phyloP scores from a whole-genome alignment of 768 basidiomycete species.

The Russula sp. region DNA sequence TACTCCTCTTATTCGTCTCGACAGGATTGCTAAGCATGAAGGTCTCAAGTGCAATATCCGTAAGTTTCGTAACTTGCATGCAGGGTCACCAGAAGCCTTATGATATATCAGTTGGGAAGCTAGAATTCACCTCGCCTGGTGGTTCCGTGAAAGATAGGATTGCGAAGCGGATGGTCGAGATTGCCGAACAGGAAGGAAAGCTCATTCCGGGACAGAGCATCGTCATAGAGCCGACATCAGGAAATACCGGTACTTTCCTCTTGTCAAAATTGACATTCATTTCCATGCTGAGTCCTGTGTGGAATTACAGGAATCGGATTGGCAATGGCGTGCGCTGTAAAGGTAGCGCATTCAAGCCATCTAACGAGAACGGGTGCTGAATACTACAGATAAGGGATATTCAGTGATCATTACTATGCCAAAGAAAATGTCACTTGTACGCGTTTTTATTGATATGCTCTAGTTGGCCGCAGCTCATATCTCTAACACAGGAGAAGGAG shows the following conservation, averaged over 20 bases:
- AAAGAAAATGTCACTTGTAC: constrained; percentile 85
- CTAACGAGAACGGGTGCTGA: constrained; percentile 42
- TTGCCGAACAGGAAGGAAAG: constrained; percentile 83
- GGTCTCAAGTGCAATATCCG: constrained; percentile 85
- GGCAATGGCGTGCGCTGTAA: constrained; percentile 88
- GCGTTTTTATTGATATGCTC: constrained; percentile 19
- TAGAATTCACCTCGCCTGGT: constrained; percentile 85
- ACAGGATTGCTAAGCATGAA: constrained; percentile 65
- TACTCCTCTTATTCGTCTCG: constrained; percentile 84
- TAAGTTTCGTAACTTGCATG: constrained; percentile 36
- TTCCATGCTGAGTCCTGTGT: neutral
- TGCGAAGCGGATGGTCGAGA: constrained; percentile 92
- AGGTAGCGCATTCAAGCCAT: constrained; percentile 44
- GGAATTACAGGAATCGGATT: constrained; percentile 60
- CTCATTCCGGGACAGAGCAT: constrained; percentile 84
- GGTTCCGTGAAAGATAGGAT: constrained; percentile 96
- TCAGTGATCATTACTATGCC: constrained; percentile 85
- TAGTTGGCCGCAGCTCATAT: neutral
- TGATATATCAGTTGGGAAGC: constrained; percentile 62
- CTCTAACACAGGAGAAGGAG: constrained; percentile 71
- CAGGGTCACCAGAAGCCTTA: neutral
- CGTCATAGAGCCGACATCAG: constrained; percentile 92
- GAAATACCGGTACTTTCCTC: constrained; percentile 72
- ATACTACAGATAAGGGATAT: constrained; percentile 69
- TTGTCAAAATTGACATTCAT: neutral